Percentiles rank a stretch among this genome's conserved stretches.
phyloP scores from a whole-genome alignment of 2,329 filamentous ascomycete genomes.

The Cladophialophora immunda region DNA sequence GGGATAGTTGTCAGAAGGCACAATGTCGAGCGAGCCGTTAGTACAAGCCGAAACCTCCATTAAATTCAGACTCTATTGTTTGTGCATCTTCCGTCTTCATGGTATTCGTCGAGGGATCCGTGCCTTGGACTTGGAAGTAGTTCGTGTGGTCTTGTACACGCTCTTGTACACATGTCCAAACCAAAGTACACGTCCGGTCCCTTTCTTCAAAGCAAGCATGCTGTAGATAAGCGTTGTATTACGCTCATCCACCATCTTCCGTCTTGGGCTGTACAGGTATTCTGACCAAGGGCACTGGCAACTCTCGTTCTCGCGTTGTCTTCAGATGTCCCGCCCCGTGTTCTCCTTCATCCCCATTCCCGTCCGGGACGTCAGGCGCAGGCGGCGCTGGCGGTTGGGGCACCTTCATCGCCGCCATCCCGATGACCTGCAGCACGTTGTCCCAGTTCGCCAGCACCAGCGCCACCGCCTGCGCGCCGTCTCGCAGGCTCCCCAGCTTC shows the following conservation, averaged over 20 bases:
- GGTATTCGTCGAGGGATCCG: no score
- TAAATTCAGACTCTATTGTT: not conserved
- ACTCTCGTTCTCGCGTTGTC: slow-evolving; percentile 13
- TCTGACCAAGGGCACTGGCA: slow-evolving; percentile 40
- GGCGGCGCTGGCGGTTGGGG: not conserved
- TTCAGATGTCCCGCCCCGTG: not conserved
- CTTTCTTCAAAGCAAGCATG: no score
- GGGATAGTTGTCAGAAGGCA: not conserved
- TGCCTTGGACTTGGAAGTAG: not conserved
- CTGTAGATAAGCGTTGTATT: no score
- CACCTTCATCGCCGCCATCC: slow-evolving; percentile 69
- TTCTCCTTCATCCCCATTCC: not conserved
- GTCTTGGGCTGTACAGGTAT: slow-evolving; percentile 37
- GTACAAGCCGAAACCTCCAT: not conserved
- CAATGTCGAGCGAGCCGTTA: not conserved
- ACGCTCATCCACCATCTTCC: slow-evolving; percentile 27
- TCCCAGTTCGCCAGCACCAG: slow-evolving; percentile 74
- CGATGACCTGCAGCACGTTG: slow-evolving; percentile 69
- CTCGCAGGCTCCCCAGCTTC: slow-evolving; percentile 67
- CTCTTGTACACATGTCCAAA: no score
- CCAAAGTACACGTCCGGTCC: no score
- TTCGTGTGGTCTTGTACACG: not conserved
- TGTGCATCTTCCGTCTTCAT: no score
- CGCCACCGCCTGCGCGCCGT: slow-evolving; percentile 72
- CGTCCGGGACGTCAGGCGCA: slow-evolving; percentile 1